Base-by-base conservation (phyloP, 306 rosid species). In the Elaeagnus macrophylla region DNA sequence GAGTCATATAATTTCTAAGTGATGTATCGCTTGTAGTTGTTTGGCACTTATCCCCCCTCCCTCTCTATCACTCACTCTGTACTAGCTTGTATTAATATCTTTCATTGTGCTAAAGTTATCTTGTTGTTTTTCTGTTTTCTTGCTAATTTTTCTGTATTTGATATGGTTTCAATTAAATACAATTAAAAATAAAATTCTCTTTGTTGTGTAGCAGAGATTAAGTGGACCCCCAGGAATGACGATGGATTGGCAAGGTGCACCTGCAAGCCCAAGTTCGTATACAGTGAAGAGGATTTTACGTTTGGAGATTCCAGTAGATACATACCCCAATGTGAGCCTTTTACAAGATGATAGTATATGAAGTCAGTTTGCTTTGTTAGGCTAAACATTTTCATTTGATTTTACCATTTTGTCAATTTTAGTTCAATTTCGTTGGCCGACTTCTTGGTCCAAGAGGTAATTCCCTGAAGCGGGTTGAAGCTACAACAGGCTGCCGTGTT, bases 231-330 rank as follows among this genome's bases (percentile, higher is more conserved):
- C 80, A 39, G 94, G 94, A 51, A 86, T 83, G 97, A 83, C 86
- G 53, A 89, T 89, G 95, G 97, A 89, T 67, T 89, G 97, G 97
- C 97, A 89, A 85, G 66, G 88, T 10, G 89, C 95, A 59, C 95
- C 97, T 10, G 86, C 94, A 43, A 89, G 97, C 64, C 97, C 97
- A 60, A 89, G 97, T 62, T 82, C 91, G 6, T 79, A 73, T 69
- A 74, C 82, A 12, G 97, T 89, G 50, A 89, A 89, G 79, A 83
- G 90, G 78, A 85, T 89, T 63, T 55, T 89, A 75, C 97, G 97
- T 46, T 73, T 89, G 81, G 97, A 89, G 71, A 89, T 89, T 74
- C 97, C 97, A 0, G 95, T 83, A 2, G 97, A 83, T 64, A 83
- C 79, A 52, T 89, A 62, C 70, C 97, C 97, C 58, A 85, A 83